These are phyloP conservation scores for Beauveria varroae DNA, from an alignment of 2,329 filamentous ascomycete species.

Conservation along the genomic window DNA sequence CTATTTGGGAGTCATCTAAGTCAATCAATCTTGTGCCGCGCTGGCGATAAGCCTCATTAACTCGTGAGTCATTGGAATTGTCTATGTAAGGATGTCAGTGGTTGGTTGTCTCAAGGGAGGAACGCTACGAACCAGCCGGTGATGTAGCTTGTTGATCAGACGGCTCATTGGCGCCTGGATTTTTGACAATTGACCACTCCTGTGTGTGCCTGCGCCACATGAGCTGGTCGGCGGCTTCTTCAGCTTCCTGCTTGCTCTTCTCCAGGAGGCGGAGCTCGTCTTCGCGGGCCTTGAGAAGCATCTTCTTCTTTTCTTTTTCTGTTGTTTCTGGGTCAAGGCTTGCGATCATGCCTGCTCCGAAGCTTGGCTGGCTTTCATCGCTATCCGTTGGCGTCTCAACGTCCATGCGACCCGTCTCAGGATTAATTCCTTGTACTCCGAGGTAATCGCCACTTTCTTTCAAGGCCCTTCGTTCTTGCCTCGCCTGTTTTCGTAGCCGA, in stretches of 20 bases:
- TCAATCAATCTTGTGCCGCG: constrained; percentile 5
- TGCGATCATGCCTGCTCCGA: constrained; percentile 21
- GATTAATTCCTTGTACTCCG: constrained; percentile 51
- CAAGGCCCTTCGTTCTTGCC: constrained; percentile 34
- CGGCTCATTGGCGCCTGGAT: constrained; percentile 34
- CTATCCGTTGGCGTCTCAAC: constrained; percentile 42
- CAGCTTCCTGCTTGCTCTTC: constrained; percentile 30
- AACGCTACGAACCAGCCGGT: not conserved
- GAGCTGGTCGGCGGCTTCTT: constrained; percentile 23
- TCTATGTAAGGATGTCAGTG: not conserved
- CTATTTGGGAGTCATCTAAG: constrained; percentile 2
- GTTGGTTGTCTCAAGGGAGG: not conserved
- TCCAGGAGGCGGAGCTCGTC: constrained; percentile 36
- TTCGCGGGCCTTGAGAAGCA: constrained; percentile 22
- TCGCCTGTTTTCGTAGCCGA: constrained; percentile 24
- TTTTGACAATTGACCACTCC: constrained; percentile 45
- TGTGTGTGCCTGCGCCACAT: constrained; percentile 38
- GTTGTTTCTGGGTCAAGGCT: constrained; percentile 26
- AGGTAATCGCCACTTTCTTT: constrained; percentile 51
- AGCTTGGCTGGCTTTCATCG: constrained; percentile 28
- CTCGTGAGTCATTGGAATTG: not conserved
- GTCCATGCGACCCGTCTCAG: constrained; percentile 46
- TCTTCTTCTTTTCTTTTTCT: constrained; percentile 32
- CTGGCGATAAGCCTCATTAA: not conserved
- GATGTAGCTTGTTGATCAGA: not conserved